Conservation (phyloP, 2,329 filamentous ascomycete species). For the Penicillium sp. region DNA sequence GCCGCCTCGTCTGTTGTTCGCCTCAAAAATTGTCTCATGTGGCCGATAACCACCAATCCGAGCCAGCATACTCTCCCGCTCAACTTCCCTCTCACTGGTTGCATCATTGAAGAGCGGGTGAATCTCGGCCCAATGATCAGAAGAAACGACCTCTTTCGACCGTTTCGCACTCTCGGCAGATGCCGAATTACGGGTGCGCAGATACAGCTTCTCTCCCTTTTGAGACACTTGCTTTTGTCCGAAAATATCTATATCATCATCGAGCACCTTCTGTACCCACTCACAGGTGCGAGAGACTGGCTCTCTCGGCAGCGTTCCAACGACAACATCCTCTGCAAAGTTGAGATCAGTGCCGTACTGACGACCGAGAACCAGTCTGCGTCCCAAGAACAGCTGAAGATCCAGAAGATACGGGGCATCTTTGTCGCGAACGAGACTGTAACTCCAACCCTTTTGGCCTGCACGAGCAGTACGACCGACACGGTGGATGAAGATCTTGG, state of each 20-base stretch:
- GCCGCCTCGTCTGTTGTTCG: slow-evolving; percentile 72
- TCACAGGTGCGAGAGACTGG: slow-evolving; percentile 74
- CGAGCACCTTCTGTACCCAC: slow-evolving; percentile 75
- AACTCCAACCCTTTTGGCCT: slow-evolving; percentile 89
- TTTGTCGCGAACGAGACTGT: slow-evolving; percentile 82
- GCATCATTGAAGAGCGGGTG: slow-evolving; percentile 78
- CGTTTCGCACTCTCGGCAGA: slow-evolving; percentile 87
- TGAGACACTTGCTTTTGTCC: slow-evolving; percentile 69
- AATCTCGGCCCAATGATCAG: slow-evolving; percentile 68
- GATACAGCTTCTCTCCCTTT: slow-evolving; percentile 91
- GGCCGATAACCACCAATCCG: slow-evolving; percentile 86
- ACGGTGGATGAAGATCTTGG: slow-evolving; percentile 94
- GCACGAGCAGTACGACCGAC: slow-evolving; percentile 95
- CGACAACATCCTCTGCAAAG: slow-evolving; percentile 78
- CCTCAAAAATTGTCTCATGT: slow-evolving; percentile 93
- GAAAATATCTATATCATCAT: slow-evolving; percentile 71
- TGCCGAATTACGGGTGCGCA: slow-evolving; percentile 84
- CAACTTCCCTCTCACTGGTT: slow-evolving; percentile 60
- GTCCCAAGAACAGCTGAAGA: slow-evolving; percentile 90
- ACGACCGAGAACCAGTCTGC: slow-evolving; percentile 73
- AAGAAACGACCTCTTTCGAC: slow-evolving; percentile 71
- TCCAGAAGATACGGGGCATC: slow-evolving; percentile 92
- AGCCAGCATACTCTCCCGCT: slow-evolving; percentile 81
- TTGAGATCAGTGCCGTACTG: slow-evolving; percentile 59
- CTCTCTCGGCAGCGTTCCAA: slow-evolving; percentile 72